These are phyloP conservation scores for Silene latifolia DNA, from an alignment of 148 eudicot genomes.

Conservation along the genomic window DNA sequence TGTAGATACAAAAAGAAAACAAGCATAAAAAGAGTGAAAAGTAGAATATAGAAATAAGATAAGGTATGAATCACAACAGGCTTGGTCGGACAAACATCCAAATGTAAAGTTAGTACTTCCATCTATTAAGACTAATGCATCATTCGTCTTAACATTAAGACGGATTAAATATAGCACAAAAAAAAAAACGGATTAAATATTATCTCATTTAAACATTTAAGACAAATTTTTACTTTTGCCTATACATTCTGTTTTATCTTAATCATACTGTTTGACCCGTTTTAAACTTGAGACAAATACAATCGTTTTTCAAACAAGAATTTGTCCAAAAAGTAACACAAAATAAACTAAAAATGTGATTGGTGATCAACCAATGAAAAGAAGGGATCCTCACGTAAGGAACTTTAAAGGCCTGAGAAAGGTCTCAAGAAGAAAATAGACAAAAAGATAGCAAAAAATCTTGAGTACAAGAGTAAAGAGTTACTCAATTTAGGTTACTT, in stretches of 20 bases:
- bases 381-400: neutral
- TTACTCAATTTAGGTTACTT: constrained; percentile 26
- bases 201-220: no score
- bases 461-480: constrained; percentile 26
- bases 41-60: neutral
- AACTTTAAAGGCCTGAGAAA: constrained; percentile 17
- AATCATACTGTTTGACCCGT: no score
- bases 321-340: no score
- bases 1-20: neutral
- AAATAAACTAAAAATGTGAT: neutral
- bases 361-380: constrained; percentile 15
- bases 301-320: no score
- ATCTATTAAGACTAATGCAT: no score
- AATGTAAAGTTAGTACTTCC: no score
- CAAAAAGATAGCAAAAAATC: constrained; percentile 9
- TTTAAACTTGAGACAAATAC: no score
- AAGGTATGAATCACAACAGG: neutral
- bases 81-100: neutral
- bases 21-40: neutral
- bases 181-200: no score
- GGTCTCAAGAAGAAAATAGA: neutral
- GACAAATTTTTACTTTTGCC: no score
- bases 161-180: no score
- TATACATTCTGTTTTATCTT: no score
- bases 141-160: no score